Conservation (phyloP, 805 yeast species). For the Starmerella apicola region DNA sequence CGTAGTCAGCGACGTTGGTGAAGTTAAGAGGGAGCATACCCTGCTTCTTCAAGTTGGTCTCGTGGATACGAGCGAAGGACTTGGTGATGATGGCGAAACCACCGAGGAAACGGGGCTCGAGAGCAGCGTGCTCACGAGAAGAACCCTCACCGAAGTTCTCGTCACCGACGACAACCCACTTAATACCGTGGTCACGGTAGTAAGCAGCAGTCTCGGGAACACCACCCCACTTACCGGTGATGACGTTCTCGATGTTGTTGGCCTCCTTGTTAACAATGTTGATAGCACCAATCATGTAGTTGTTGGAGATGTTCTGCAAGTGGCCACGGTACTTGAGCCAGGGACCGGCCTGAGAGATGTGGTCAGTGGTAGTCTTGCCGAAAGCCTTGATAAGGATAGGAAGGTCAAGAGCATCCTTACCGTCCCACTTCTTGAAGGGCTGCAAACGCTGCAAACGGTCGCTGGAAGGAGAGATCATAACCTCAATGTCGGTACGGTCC, state of each 20-base stretch:
- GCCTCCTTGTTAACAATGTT: slow-evolving; percentile 94
- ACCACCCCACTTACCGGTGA: slow-evolving; percentile 85
- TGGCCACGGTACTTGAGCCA: slow-evolving; percentile 99
- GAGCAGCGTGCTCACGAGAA: slow-evolving; percentile 98
- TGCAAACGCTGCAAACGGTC: slow-evolving; percentile 91
- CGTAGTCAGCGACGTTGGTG: slow-evolving; percentile 78
- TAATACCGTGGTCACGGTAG: slow-evolving; percentile 85
- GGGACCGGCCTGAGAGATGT: slow-evolving; percentile 99
- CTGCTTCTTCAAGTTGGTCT: slow-evolving; percentile 98
- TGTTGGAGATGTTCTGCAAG: slow-evolving; percentile 94
- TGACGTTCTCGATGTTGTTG: slow-evolving; percentile 75
- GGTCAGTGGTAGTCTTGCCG: slow-evolving; percentile 99
- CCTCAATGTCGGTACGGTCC: slow-evolving; percentile 64
- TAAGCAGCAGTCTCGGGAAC: slow-evolving; percentile 94
- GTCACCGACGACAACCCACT: slow-evolving; percentile 97
- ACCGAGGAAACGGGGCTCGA: slow-evolving; percentile 98
- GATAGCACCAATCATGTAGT: slow-evolving; percentile 99
- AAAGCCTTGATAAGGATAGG: slow-evolving; percentile 92
- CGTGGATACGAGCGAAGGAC: slow-evolving; percentile 98
- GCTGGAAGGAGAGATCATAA: slow-evolving; percentile 72
- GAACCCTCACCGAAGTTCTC: slow-evolving; percentile 99
- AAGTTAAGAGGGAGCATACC: slow-evolving; percentile 97
- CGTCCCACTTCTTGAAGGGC: slow-evolving; percentile 94
- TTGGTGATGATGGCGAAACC: slow-evolving; percentile 95
- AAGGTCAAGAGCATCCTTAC: slow-evolving; percentile 77